Evolutionary conservation across 2,329 filamentous ascomycete genomes (phyloP).

Genomic region (Pseudonectria buxi): DNA sequence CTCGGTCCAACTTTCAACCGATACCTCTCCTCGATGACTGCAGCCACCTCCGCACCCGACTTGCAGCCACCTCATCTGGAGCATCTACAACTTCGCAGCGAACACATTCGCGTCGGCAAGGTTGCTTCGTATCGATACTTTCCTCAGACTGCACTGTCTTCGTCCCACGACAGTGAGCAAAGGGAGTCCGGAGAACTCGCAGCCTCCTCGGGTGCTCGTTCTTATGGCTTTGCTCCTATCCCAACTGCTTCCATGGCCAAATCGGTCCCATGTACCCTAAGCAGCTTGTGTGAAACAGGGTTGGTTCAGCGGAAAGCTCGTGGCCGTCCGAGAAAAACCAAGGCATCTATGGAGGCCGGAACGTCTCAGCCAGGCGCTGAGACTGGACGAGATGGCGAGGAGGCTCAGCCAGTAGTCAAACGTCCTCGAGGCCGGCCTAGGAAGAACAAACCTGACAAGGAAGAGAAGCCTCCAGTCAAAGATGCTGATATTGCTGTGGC

Average conservation of each 20-base stretch:
- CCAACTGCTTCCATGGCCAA: conserved; percentile 2
- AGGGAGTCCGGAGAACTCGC: background rate
- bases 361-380: too few relatives aligned
- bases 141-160: conserved; percentile 4
- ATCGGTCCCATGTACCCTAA: conserved; percentile 12
- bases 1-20: conserved; percentile 31
- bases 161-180: background rate
- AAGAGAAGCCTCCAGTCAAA: too few relatives aligned
- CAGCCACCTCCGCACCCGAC: conserved; percentile 24
- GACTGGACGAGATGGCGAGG: too few relatives aligned
- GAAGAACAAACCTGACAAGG: too few relatives aligned
- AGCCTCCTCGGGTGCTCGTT: background rate
- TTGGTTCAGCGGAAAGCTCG: conserved; percentile 16
- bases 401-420: too few relatives aligned
- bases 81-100: conserved; percentile 29
- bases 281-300: conserved; percentile 20
- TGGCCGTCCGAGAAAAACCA: conserved; percentile 23
- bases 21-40: conserved; percentile 31
- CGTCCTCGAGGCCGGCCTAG: too few relatives aligned
- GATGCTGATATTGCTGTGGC: too few relatives aligned
- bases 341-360: too few relatives aligned
- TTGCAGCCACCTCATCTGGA: conserved; percentile 27
- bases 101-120: conserved; percentile 31
- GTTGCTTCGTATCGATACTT: conserved; percentile 31
- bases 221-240: conserved; percentile 14